Evolutionary conservation across 768 basidiomycete genomes (phyloP).

Genomic region (Suillus placidus): DNA sequence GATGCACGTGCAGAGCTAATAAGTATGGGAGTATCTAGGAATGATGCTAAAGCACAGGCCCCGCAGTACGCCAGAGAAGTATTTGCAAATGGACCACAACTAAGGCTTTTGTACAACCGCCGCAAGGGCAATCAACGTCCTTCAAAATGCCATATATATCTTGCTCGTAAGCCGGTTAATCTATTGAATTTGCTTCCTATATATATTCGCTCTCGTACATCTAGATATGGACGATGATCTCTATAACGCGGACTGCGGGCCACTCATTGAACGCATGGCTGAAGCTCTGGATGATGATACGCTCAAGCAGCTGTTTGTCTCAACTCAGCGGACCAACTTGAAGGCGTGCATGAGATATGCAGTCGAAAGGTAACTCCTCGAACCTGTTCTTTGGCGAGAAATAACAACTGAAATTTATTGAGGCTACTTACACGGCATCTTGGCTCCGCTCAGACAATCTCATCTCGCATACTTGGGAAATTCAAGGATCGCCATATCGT

Average conservation of each 20-base stretch:
- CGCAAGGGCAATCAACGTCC: background rate
- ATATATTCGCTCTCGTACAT: background rate
- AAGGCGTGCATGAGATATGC: background rate
- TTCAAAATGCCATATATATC: background rate
- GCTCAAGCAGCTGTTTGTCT: background rate
- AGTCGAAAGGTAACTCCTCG: background rate
- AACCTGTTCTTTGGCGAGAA: background rate
- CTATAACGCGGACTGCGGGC: background rate
- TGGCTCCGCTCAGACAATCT: background rate
- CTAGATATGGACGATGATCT: background rate
- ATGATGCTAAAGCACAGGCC: background rate
- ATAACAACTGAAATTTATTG: background rate
- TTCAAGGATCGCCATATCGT: background rate
- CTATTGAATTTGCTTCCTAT: background rate
- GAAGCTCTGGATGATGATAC: background rate
- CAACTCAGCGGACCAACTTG: background rate
- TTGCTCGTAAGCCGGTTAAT: background rate
- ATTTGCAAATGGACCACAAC: background rate
- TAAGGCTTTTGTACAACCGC: background rate
- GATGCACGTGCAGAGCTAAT: background rate
- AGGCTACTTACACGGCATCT: background rate
- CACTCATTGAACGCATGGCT: background rate
- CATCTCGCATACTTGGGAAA: background rate
- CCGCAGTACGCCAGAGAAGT: background rate
- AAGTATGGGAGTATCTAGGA: background rate